Conservation (phyloP, 306 rosid species). For the Sicyos edulis region DNA sequence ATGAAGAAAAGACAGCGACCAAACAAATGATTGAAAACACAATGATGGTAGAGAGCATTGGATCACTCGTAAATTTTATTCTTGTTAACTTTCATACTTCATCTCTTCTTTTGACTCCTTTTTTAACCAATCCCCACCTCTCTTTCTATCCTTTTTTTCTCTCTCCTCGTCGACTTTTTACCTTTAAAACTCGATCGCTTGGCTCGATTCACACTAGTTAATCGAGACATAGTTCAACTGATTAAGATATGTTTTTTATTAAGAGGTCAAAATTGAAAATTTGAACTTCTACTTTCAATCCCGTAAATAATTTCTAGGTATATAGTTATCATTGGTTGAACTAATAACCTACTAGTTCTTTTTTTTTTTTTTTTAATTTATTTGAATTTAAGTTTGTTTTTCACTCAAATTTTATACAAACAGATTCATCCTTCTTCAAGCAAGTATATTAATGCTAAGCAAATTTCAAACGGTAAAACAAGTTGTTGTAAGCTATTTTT, state of each 20-base stretch:
- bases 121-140: conserved; percentile 15
- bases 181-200: conserved; percentile 17
- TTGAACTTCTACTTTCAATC: too few relatives aligned
- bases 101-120: conserved; percentile 51
- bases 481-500: too few relatives aligned
- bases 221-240: not conserved
- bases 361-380: too few relatives aligned
- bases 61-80: conserved; percentile 23
- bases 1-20: conserved; percentile 21
- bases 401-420: too few relatives aligned
- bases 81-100: conserved; percentile 42
- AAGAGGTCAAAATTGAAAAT: not conserved
- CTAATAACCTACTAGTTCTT: too few relatives aligned
- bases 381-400: too few relatives aligned
- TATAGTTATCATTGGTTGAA: too few relatives aligned
- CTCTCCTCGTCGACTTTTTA: not conserved
- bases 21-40: conserved; percentile 30
- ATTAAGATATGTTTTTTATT: too few relatives aligned
- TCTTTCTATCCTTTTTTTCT: conserved; percentile 24
- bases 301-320: too few relatives aligned
- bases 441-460: too few relatives aligned
- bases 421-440: too few relatives aligned
- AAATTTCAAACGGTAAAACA: too few relatives aligned
- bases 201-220: not conserved
- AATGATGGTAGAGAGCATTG: conserved; percentile 16